These are phyloP conservation scores for Ciborinia camelliae DNA, from an alignment of 2,329 filamentous ascomycete species.

Conservation along the genomic window DNA sequence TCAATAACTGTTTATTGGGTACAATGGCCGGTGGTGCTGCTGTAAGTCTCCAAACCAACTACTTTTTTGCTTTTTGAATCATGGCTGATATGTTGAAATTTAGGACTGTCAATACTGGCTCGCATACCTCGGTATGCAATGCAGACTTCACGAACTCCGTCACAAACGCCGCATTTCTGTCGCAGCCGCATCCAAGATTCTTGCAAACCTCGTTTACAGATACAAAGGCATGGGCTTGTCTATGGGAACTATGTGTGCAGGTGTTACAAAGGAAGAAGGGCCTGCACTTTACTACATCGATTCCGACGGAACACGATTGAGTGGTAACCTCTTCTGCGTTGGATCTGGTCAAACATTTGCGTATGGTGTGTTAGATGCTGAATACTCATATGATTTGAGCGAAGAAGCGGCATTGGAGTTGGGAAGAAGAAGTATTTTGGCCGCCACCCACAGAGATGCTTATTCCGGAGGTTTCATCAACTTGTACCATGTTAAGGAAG, in stretches of 20 bases:
- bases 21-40: conserved; percentile 99
- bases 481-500: conserved; percentile 97
- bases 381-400: conserved; percentile 86
- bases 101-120: conserved; percentile 99
- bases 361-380: conserved; percentile 94
- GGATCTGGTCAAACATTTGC: conserved; percentile 98
- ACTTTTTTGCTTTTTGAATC: background rate
- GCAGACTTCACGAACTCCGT: conserved; percentile 96
- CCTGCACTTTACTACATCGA: conserved; percentile 99
- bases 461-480: conserved; percentile 99
- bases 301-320: conserved; percentile 86
- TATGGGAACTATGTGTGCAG: conserved; percentile 99
- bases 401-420: conserved; percentile 88
- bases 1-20: conserved; percentile 88
- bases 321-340: conserved; percentile 96
- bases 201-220: conserved; percentile 94
- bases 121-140: conserved; percentile 97
- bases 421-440: conserved; percentile 86
- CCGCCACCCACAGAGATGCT: conserved; percentile 95
- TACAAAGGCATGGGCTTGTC: conserved; percentile 99
- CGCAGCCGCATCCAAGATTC: conserved; percentile 94
- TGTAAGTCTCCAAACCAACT: conserved; percentile 45
- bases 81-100: conserved; percentile 6
- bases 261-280: conserved; percentile 91
- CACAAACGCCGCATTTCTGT: conserved; percentile 99